Evolutionary conservation across 306 rosid genomes (phyloP), one percentile per base, ranked within the genome.

Genomic region (Oxytropis ochrocephala): DNA sequence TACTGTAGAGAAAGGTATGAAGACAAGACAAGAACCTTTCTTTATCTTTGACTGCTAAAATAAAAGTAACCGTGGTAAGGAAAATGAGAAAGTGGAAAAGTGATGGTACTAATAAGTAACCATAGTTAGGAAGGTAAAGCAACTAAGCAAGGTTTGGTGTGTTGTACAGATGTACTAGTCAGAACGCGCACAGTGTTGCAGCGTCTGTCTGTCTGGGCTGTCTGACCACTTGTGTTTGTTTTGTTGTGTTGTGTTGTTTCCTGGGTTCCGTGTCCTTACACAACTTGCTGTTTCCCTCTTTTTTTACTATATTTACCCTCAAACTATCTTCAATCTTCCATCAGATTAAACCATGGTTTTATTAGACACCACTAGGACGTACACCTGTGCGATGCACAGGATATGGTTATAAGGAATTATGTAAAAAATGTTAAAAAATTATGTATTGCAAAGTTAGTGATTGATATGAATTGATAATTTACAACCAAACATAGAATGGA

Each of bases 151-250:
- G 68, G 78, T 69, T 80, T 64, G 80, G 80, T 51, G 78, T 52
- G 51, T 51, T 16, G 59, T 58, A 18, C 16, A 47, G 19, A 12
- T 30, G 78, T 72, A 48, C 51, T 19, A 58, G 59, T 72, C 71
- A 50, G 52, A 4, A 67, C 39, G 7, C 1, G 7, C 8, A 4
- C 85, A 79, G 81, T 70, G 79, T 78, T 52, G 57, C 84, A 82
- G 84, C 75, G n/a, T n/a, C n/a, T n/a, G n/a, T n/a, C n/a, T n/a
- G n/a, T n/a, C n/a, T n/a, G n/a, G n/a, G n/a, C 86, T 82, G 92
- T 78, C 86, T 82, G 92, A 80, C 87, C 83, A 75, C 32, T 69
- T 65, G 3, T 57, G 44, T 59, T 59, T n/a, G n/a, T n/a, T n/a
- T n/a, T n/a, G n/a, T n/a, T n/a, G 27, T 59, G 5, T 53, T 27